Conservation (phyloP, 108 stramenopile species). For the Schizochytrium sp. region DNA sequence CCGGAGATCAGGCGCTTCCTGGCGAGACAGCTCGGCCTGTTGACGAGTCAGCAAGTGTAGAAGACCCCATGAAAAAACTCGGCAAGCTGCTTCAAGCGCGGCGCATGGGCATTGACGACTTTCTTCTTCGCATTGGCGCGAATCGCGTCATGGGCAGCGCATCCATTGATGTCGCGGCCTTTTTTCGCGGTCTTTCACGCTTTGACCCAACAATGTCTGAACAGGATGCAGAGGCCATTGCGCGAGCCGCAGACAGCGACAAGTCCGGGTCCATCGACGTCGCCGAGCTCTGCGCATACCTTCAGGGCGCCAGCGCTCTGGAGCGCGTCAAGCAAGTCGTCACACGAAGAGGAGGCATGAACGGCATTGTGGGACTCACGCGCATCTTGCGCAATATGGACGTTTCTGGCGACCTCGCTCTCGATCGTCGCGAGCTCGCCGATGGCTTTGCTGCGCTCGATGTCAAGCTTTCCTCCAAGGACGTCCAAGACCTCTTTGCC, state of each 20-base stretch:
- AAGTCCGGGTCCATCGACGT: not conserved
- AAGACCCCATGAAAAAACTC: not conserved
- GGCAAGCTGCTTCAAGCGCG: not conserved
- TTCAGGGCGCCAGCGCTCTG: not conserved
- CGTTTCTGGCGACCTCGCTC: not conserved
- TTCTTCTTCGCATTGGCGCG: not conserved
- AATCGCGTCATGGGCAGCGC: not conserved
- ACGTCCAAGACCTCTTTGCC: slow-evolving; percentile 24
- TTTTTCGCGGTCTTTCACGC: not conserved
- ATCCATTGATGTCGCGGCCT: not conserved
- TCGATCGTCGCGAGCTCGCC: slow-evolving; percentile 2
- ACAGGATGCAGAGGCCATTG: not conserved
- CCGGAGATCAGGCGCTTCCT: not conserved
- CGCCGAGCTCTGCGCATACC: not conserved
- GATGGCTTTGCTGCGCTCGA: not conserved
- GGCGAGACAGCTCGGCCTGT: not conserved
- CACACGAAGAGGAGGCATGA: not conserved
- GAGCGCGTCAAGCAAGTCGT: not conserved
- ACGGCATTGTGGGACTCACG: not conserved
- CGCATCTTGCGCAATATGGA: not conserved
- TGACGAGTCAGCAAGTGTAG: not conserved
- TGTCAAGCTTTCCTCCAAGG: not conserved
- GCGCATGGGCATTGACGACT: not conserved
- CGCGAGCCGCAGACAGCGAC: not conserved
- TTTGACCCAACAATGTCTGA: not conserved